Conservation (phyloP, 106 monocot genomes). For the Acanthochlamys bracteata region DNA sequence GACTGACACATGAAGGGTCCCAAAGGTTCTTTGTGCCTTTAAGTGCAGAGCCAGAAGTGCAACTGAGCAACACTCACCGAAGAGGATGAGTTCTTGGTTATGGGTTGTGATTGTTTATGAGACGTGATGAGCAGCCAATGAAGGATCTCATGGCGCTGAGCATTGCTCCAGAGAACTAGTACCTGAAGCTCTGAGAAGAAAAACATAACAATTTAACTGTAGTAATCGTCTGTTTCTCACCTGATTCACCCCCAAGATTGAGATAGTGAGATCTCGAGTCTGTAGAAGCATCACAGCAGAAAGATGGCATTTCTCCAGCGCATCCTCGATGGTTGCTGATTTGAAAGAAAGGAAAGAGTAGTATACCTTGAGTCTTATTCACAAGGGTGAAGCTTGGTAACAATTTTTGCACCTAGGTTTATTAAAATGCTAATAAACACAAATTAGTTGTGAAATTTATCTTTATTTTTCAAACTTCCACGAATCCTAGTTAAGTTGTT, state of each 20-base stretch:
- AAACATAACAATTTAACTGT: conserved; percentile 50
- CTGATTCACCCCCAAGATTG: conserved; percentile 46
- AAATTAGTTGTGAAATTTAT: too few relatives aligned
- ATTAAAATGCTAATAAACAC: too few relatives aligned
- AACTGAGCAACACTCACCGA: conserved; percentile 21
- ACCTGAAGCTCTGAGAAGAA: conserved; percentile 34
- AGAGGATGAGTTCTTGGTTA: conserved; percentile 53
- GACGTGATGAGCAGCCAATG: conserved; percentile 63
- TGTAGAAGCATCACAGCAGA: conserved; percentile 71
- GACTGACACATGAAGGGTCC: conserved; percentile 62
- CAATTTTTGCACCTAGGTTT: neutral
- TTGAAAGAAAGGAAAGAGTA: too few relatives aligned
- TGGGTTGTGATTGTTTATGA: conserved; percentile 56
- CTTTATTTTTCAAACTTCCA: too few relatives aligned
- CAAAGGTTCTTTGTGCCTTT: conserved; percentile 43
- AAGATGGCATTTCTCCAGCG: conserved; percentile 54
- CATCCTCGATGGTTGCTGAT: conserved; percentile 28
- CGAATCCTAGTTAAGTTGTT: too few relatives aligned
- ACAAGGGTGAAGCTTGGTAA: neutral
- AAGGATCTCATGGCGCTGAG: conserved; percentile 41
- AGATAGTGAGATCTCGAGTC: conserved; percentile 56
- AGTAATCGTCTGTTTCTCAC: conserved; percentile 42
- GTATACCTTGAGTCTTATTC: too few relatives aligned
- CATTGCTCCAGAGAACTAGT: conserved; percentile 34
- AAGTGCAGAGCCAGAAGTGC: conserved; percentile 41